Evolutionary conservation across 1,139 yeast species (phyloP).

Genomic region (Suhomyces guaymorum): DNA sequence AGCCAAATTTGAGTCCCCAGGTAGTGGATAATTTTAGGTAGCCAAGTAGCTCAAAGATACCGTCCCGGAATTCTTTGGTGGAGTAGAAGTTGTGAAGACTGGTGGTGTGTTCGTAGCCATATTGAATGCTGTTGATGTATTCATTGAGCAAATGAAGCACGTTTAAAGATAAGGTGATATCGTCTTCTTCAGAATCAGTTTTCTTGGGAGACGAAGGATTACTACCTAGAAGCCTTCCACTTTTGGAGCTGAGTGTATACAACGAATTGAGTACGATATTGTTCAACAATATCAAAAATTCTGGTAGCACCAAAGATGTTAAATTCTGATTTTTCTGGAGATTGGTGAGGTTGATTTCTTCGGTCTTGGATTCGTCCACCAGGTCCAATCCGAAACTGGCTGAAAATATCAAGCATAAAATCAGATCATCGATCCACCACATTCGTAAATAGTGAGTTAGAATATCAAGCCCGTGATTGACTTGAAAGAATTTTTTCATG

Average conservation of each 20-base stretch:
- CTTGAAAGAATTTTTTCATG: constrained; percentile 50
- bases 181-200: constrained; percentile 17
- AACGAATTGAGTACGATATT: constrained; percentile 41
- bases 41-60: constrained; percentile 41
- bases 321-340: constrained; percentile 4
- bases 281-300: constrained; percentile 41
- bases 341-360: constrained; percentile 6
- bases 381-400: constrained; percentile 44
- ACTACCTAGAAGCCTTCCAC: constrained; percentile 40
- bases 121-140: constrained; percentile 32
- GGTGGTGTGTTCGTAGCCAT: constrained; percentile 29
- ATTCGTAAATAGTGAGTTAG: constrained; percentile 46
- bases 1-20: constrained; percentile 25
- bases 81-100: constrained; percentile 27
- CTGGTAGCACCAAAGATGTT: constrained; percentile 35
- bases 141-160: constrained; percentile 38
- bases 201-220: constrained; percentile 37
- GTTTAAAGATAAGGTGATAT: constrained; percentile 30
- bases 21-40: constrained; percentile 31
- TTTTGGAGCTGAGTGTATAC: constrained; percentile 31
- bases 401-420: constrained; percentile 35
- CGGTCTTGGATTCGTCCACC: constrained; percentile 1
- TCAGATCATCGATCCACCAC: constrained; percentile 49
- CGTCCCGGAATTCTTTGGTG: constrained; percentile 40
- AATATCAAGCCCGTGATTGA: constrained; percentile 55